Percentiles rank a stretch among this genome's conserved stretches.
phyloP scores from a whole-genome alignment of 768 basidiomycete genomes.

The Leccinum uliginosum region DNA sequence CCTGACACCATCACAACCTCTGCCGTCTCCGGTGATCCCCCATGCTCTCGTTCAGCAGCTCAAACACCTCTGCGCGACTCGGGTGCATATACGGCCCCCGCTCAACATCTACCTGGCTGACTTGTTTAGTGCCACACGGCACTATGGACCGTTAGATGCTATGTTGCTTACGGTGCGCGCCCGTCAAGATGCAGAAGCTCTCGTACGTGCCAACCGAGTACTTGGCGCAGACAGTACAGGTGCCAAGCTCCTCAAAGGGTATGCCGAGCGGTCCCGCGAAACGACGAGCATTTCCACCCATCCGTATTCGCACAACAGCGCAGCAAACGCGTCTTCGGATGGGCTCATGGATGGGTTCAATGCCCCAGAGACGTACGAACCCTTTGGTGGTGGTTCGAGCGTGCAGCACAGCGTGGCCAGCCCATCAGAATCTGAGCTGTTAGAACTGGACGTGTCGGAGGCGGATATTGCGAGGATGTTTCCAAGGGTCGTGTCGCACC shows the following conservation, averaged over 20 bases:
- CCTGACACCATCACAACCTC: constrained; percentile 20
- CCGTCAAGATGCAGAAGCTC: constrained; percentile 59
- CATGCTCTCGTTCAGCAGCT: constrained; percentile 26
- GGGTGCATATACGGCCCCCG: constrained; percentile 44
- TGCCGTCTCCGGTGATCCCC: constrained; percentile 28
- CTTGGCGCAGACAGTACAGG: constrained; percentile 60
- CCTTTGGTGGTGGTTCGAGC: background rate
- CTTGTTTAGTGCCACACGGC: constrained; percentile 69
- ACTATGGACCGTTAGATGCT: constrained; percentile 65
- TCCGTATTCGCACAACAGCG: constrained; percentile 14
- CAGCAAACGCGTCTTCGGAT: constrained; percentile 20
- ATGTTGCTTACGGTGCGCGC: constrained; percentile 60
- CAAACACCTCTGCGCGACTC: constrained; percentile 26
- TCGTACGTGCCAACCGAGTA: constrained; percentile 63
- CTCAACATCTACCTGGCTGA: constrained; percentile 67
- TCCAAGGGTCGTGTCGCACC: constrained; percentile 70
- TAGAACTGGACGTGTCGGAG: constrained; percentile 60
- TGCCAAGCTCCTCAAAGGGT: constrained; percentile 47
- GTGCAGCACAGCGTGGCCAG: constrained; percentile 4
- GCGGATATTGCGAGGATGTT: constrained; percentile 72
- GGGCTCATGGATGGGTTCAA: constrained; percentile 17
- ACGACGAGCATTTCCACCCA: constrained; percentile 17
- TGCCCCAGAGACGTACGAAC: constrained; percentile 9
- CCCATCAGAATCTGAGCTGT: constrained; percentile 18
- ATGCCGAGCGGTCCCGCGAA: constrained; percentile 19